Evolutionary conservation across 164 flowering plant species (phyloP), one percentile per base, ranked within the genome.

Genomic region (Vitis amurensis): DNA sequence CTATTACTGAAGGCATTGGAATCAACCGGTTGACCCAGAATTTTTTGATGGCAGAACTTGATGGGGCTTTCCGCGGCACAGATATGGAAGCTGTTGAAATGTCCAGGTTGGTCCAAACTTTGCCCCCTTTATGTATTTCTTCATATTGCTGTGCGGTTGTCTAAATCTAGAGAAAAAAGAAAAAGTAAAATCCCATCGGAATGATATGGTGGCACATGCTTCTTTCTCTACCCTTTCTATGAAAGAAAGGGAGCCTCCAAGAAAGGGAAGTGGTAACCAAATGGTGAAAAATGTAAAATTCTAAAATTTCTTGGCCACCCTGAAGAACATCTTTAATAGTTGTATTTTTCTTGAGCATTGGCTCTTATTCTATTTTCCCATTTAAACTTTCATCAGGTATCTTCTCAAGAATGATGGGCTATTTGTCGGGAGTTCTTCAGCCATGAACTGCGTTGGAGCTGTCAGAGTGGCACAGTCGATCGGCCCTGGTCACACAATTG

Each of bases 361-460:
- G 31, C 16, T 30, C 11, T 50, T 50, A 50, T 57, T 52, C 3
- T 29, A 10, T 73, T 1, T 17, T 30, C 62, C 58, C 12, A 51
- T 51, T 63, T 58, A 30, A 12, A 27, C n/a, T 58, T 29, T 64
- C 50, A 14, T 48, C 85, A 96, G 99, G 88, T 93, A 76, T 77
- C 93, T 96, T 59, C 31, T 96, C 81, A 89, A 78, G 86, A 88
- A 93, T 53, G 99, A 93, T 64, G 99, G 99, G 17, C 91, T 96
- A 16, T 96, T 96, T 76, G 72, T 96, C 58, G 99, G 99, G 66
- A 96, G 99, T 77, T 93, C 98, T 51, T 96, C 99, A 19, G 99
- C 99, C 27, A 93, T 96, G 98, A 96, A 96, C 73, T 96, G 98
- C 76, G 95, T 96, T 66, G 99, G 98, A 81, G 99, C 99, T 48